Evolutionary conservation across 805 yeast species (phyloP).

Genomic region (Ogataea neopini): DNA sequence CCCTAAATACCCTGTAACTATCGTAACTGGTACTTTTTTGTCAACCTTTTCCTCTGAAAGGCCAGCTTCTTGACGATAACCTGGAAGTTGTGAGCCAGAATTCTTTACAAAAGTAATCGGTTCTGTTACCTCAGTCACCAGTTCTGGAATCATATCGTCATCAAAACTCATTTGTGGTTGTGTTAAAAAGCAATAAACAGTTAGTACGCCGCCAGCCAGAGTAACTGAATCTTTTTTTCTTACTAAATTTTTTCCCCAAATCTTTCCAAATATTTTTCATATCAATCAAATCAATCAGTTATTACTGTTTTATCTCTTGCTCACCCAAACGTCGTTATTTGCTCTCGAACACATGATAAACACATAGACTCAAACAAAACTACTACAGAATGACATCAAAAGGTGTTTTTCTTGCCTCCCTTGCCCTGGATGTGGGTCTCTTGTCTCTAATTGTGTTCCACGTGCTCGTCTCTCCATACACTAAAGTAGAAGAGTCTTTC

Average conservation of each 20-base stretch:
- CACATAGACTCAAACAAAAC: background rate
- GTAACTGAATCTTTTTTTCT: constrained; percentile 2
- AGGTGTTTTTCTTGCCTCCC: background rate
- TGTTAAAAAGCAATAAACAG: background rate
- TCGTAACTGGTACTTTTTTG: constrained; percentile 80
- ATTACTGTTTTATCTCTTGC: background rate
- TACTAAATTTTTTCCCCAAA: constrained; percentile 5
- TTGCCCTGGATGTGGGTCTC: constrained; percentile 32
- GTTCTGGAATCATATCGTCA: constrained; percentile 30
- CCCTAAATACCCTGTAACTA: constrained; percentile 92
- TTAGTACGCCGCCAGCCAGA: background rate
- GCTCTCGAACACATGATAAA: background rate
- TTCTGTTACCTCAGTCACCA: constrained; percentile 27
- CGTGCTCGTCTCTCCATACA: constrained; percentile 66
- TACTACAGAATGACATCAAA: background rate
- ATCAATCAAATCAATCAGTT: background rate
- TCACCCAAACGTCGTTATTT: background rate
- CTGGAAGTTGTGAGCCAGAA: background rate
- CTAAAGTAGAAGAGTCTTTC: constrained; percentile 95
- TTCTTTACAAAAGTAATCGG: constrained; percentile 28
- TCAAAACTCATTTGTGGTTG: constrained; percentile 8
- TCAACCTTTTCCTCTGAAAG: constrained; percentile 22
- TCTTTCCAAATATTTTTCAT: background rate
- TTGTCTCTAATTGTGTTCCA: constrained; percentile 50
- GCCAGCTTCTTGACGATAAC: constrained; percentile 20